These are phyloP conservation scores for Hydrangea macrophylla DNA, from an alignment of 148 eudicot species.

Conservation along the genomic window DNA sequence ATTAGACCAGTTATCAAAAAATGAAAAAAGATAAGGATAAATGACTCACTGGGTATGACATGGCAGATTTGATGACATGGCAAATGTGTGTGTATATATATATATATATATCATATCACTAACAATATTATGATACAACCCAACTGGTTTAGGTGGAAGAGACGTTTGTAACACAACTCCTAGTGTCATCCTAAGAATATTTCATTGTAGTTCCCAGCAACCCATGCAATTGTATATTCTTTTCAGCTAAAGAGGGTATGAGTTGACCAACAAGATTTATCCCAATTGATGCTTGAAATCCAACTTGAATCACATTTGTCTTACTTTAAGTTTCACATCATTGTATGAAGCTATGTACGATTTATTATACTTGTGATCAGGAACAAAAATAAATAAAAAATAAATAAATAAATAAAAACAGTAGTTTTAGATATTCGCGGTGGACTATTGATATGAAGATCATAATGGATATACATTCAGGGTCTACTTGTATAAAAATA, in stretches of 20 bases:
- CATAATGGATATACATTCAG: neutral
- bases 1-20: neutral
- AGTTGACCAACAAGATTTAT: neutral
- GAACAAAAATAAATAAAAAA: too few relatives aligned
- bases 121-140: neutral
- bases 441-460: too few relatives aligned
- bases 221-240: neutral
- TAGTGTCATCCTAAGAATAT: neutral
- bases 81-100: too few relatives aligned
- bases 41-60: neutral
- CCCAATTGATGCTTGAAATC: neutral
- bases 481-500: too few relatives aligned
- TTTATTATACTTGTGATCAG: neutral
- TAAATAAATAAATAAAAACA: too few relatives aligned
- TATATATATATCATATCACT: neutral
- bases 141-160: neutral
- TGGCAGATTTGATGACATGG: neutral
- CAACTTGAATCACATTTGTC: neutral
- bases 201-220: neutral
- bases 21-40: too few relatives aligned
- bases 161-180: neutral
- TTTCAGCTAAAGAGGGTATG: neutral
- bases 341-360: neutral
- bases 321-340: too few relatives aligned
- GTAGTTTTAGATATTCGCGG: too few relatives aligned